These are phyloP conservation scores for Eucalyptus caleyi DNA, from an alignment of 345 rosid genomes.

Conservation along the genomic window DNA sequence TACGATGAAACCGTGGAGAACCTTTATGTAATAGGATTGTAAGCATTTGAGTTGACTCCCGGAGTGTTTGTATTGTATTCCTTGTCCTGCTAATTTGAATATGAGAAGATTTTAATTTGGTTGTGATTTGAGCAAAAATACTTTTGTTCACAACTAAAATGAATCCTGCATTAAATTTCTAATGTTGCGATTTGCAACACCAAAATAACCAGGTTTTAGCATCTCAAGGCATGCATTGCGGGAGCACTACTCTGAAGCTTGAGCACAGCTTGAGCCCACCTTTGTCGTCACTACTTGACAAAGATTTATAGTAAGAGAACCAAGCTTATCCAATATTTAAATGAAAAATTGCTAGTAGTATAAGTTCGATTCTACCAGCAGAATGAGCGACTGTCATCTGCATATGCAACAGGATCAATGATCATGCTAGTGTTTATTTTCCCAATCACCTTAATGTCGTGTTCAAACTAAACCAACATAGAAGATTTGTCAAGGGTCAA, in stretches of 20 bases:
- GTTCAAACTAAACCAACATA: neutral
- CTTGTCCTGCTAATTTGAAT: neutral
- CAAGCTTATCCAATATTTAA: no score
- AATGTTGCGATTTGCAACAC: no score
- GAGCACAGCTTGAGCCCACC: no score
- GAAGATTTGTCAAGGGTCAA: neutral
- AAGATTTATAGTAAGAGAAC: no score
- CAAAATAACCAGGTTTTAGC: fast-evolving
- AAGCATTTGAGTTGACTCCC: no score
- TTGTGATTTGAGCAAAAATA: neutral
- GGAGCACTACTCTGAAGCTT: fast-evolving
- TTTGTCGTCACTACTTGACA: no score
- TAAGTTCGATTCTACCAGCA: fast-evolving
- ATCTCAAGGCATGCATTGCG: no score
- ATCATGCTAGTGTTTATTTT: fast-evolving
- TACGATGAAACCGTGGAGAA: no score
- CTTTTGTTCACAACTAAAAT: fast-evolving
- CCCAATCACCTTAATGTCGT: neutral
- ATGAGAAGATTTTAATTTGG: neutral
- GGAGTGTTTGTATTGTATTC: neutral
- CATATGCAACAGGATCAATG: neutral
- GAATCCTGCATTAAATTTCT: neutral
- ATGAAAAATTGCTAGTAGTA: no score
- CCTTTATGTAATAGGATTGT: no score
- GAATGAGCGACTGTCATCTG: neutral